phyloP scores from a whole-genome alignment of 2,329 filamentous ascomycete species.

The Pseudopithomyces maydicus region DNA sequence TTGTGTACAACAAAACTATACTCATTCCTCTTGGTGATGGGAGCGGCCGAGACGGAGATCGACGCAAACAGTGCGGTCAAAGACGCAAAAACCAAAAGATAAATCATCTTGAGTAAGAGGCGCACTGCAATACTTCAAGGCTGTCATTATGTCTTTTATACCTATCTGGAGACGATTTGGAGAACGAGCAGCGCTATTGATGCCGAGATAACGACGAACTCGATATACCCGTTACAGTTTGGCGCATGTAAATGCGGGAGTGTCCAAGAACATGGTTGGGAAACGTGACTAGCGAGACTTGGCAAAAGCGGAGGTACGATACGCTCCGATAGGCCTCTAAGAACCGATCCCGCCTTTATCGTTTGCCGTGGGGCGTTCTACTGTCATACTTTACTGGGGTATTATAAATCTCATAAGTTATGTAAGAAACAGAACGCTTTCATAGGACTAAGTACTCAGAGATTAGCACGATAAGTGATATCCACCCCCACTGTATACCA shows the following conservation, averaged over 20 bases:
- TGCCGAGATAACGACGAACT: neutral
- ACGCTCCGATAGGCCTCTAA: neutral
- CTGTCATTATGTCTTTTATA: neutral
- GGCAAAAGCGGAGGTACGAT: neutral
- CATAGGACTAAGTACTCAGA: too few relatives aligned
- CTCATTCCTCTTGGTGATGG: slow-evolving; percentile 22
- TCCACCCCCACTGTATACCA: too few relatives aligned
- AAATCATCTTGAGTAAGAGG: neutral
- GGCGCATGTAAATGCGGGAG: neutral
- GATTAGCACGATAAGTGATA: too few relatives aligned
- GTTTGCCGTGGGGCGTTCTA: neutral
- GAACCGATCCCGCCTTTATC: neutral
- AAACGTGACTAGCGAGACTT: neutral
- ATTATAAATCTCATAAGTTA: neutral
- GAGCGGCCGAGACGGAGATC: slow-evolving; percentile 10
- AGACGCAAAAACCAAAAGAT: neutral
- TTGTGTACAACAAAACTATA: slow-evolving; percentile 25
- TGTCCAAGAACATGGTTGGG: neutral
- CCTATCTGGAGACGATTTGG: neutral
- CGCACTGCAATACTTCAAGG: neutral
- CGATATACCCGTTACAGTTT: neutral
- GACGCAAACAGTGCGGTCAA: neutral
- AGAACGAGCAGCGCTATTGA: neutral
- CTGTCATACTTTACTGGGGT: neutral
- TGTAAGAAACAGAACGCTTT: too few relatives aligned